Base-by-base conservation (phyloP, 257 asterid genomes). In the Solanum sejunctum region DNA sequence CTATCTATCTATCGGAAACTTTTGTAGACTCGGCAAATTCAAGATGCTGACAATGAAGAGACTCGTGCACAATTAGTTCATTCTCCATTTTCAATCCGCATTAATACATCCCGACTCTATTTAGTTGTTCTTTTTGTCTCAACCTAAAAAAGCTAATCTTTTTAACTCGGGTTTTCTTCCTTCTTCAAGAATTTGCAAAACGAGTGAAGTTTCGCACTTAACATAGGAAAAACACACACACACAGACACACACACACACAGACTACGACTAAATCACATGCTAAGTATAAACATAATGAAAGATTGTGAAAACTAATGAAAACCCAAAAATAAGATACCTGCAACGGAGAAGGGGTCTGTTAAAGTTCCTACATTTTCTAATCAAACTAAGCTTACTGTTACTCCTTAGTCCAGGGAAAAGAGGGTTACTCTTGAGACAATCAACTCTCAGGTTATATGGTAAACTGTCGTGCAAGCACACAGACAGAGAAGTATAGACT, bases 41-140 rank as follows among this genome's bases (percentile, higher is more conserved):
- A 72, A 90, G 93, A 71, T 63, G 90, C 84, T 87, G 92, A 80
- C 98, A 89, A n/a, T n/a, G n/a, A n/a, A n/a, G n/a, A n/a, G n/a
- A n/a, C 89, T 94, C 99, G 83, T 97, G 92, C 61, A 97, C 98
- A 85, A 97, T 92, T 86, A 91, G 86, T 75, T 90, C 94, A 90
- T 97, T 97, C 83, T 94, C 97, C 88, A 87, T 83, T 82, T 91
- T 93, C 93, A 87, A 84, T 85, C 89, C 85, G 89, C 89, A 43
- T 71, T 85, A n/a, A n/a, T n/a, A n/a, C n/a, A n/a, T n/a, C n/a
- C n/a, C n/a, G n/a, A n/a, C n/a, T n/a, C n/a, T n/a, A n/a, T n/a
- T n/a, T n/a, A n/a, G n/a, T 26, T 26, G 28, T 26, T 26, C 28
- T 36, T 36, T 32, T 69, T 16, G 51, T 36, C 23, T 13, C 49